Base-by-base conservation (phyloP, 768 basidiomycete genomes). In the Tylopilus plumbeoviolaceoides region DNA sequence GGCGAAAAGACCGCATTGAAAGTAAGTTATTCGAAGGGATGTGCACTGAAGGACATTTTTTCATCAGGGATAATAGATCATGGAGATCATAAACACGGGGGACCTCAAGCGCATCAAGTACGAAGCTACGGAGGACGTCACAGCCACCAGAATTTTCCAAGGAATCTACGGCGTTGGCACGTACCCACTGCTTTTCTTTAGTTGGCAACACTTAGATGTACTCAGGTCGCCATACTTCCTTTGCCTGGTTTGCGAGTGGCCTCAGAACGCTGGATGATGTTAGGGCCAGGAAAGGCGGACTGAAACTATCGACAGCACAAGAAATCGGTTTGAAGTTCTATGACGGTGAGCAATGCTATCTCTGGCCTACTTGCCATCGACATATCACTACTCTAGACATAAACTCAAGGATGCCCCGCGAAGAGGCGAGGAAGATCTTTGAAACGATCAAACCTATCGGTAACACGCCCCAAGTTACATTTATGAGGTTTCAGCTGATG, bases 111-210 rank as follows among this genome's bases (percentile, higher is more conserved):
- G 90, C 15, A 84, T 93, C 50, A 70, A 69, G 31, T 84, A 83
- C 51, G 88, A 89, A 65, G 75, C 71, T 21, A 86, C 84, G 1
- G 82, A 80, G 33, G 87, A 88, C 47, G 75, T 88, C 1, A 64
- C 72, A 36, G 77, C 77, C 0, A 75, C 78, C 3, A 70, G 74
- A 21, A 43, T 83, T 10, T 94, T 95, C 62, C 79, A 80, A 49
- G 87, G 89, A 8, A 86, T 97, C 40, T 95, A 95, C 61, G 91
- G 89, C 30, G 90, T 94, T 53, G 93, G 91, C 83, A 55, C 54
- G 85, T 70, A 50, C 11, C n/a, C 7, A 1, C 42, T 7, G 5
- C 11, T 52, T 38, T 15, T 30, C 15, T 30, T 50, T 35, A 11
- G 25, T 40, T n/a, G 40, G 21, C 25, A 20, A 47, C 7, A 25